A percentile compares a stretch with the other conserved stretches of the same genome.
These are phyloP conservation scores for Claviceps monticola DNA, from an alignment of 2,329 filamentous ascomycete species.

Conservation along the genomic window DNA sequence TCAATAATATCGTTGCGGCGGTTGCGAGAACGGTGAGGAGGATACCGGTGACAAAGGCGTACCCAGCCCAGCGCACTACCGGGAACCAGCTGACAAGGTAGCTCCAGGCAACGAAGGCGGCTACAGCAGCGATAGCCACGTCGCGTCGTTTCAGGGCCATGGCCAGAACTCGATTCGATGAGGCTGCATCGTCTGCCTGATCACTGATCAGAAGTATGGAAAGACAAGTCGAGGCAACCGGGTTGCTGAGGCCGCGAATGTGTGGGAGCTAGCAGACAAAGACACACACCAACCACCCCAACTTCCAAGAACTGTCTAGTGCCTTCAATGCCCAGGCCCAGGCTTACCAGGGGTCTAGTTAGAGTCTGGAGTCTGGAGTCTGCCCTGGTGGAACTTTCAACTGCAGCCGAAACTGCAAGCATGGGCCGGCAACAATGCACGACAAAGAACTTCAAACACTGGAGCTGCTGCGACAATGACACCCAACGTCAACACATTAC, in stretches of 20 bases:
- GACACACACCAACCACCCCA: neutral
- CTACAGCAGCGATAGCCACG: constrained; percentile 52
- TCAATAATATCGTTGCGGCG: constrained; percentile 39
- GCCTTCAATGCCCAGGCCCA: neutral
- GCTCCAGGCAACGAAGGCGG: constrained; percentile 75
- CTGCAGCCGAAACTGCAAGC: neutral
- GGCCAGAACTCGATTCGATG: constrained; percentile 18
- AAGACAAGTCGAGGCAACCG: neutral
- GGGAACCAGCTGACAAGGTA: constrained; percentile 74
- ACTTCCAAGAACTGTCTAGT: neutral
- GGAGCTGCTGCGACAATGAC: neutral
- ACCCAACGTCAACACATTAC: neutral
- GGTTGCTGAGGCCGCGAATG: neutral
- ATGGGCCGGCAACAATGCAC: neutral
- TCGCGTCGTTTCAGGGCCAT: constrained; percentile 65
- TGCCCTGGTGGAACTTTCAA: neutral
- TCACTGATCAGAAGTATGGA: neutral
- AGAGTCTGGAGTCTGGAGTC: neutral
- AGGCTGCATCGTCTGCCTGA: constrained; percentile 18
- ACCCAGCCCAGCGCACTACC: constrained; percentile 67
- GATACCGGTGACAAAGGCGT: constrained; percentile 65
- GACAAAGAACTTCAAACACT: neutral
- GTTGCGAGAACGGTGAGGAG: constrained; percentile 40
- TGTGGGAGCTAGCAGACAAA: neutral
- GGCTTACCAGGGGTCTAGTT: neutral